phyloP scores from a whole-genome alignment of 2,329 filamentous ascomycete species.

The Achaetomium macrosporum region DNA sequence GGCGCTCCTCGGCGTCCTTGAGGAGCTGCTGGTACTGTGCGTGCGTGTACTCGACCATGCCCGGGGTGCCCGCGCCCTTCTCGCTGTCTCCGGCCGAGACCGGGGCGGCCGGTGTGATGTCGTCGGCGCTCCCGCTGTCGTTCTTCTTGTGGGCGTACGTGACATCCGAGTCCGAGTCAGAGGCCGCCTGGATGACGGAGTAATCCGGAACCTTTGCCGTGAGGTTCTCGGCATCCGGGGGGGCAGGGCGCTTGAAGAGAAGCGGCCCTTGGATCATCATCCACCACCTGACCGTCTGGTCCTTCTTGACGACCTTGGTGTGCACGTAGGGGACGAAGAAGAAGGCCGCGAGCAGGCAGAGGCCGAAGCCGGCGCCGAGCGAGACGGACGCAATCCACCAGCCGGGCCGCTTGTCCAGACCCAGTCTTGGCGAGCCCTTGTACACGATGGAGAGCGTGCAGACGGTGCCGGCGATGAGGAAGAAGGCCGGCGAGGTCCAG shows the following conservation, averaged over 20 bases:
- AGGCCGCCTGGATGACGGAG: conserved; percentile 62
- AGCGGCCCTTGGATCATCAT: conserved; percentile 57
- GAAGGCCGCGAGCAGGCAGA: conserved; percentile 53
- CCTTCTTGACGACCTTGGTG: conserved; percentile 62
- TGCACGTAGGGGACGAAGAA: conserved; percentile 71
- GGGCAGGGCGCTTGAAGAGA: conserved; percentile 54
- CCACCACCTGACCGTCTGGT: conserved; percentile 59
- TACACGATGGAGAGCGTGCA: conserved; percentile 75
- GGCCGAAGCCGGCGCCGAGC: conserved; percentile 55
- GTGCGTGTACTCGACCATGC: conserved; percentile 3
- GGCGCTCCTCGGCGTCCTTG: conserved; percentile 44
- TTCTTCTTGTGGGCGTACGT: conserved; percentile 33
- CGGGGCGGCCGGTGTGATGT: conserved; percentile 32
- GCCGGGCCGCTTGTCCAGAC: conserved; percentile 58
- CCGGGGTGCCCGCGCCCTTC: conserved; percentile 29
- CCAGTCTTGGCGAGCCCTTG: conserved; percentile 68
- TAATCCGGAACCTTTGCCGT: conserved; percentile 65
- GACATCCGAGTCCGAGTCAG: conserved; percentile 16
- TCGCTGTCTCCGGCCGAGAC: conserved; percentile 32
- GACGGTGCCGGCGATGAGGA: conserved; percentile 67
- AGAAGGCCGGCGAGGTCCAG: conserved; percentile 68
- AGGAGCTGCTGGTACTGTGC: conserved; percentile 52
- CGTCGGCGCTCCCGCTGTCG: conserved; percentile 33
- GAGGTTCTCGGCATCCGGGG: conserved; percentile 42
- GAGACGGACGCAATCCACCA: conserved; percentile 64